Evolutionary conservation across 495 filamentous ascomycete species (phyloP).

Genomic region (Lichina pygmaea): DNA sequence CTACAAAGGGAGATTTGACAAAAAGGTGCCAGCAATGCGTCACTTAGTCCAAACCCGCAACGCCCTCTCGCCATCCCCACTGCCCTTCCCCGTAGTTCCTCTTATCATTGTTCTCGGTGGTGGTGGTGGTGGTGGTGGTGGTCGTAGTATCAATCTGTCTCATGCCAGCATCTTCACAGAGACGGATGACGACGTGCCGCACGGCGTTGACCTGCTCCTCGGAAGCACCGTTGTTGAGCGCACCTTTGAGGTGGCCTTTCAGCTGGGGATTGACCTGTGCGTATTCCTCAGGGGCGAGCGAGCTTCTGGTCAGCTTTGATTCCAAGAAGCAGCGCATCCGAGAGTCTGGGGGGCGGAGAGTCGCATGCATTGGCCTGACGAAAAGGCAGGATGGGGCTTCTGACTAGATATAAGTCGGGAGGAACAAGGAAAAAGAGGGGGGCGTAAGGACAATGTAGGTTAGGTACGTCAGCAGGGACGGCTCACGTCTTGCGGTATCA

Average conservation of each 20-base stretch:
- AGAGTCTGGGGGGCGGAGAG: too few species aligned
- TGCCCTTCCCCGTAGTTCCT: neutral
- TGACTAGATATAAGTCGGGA: too few species aligned
- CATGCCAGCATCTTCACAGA: conserved; percentile 24
- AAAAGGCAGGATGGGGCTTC: too few species aligned
- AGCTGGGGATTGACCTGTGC: conserved; percentile 24
- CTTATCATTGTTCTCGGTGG: neutral
- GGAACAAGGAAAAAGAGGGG: neutral
- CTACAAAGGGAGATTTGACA: too few species aligned
- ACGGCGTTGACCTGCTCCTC: conserved; percentile 24
- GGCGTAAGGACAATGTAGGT: neutral
- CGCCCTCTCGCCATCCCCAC: conserved; percentile 1
- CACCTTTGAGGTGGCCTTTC: conserved; percentile 26
- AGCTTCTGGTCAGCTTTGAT: too few species aligned
- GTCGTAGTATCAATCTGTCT: neutral
- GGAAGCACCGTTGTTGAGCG: conserved; percentile 24
- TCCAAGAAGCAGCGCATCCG: too few species aligned
- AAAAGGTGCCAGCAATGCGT: too few species aligned
- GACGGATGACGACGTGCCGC: conserved; percentile 18
- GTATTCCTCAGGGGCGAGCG: neutral
- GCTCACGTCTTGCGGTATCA: conserved; percentile 22
- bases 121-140: neutral
- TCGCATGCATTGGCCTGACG: too few species aligned
- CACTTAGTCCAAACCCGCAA: neutral
- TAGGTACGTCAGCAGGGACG: neutral